Conservation (phyloP, 2,329 filamentous ascomycete genomes). For the Thermoascus crustaceus region DNA sequence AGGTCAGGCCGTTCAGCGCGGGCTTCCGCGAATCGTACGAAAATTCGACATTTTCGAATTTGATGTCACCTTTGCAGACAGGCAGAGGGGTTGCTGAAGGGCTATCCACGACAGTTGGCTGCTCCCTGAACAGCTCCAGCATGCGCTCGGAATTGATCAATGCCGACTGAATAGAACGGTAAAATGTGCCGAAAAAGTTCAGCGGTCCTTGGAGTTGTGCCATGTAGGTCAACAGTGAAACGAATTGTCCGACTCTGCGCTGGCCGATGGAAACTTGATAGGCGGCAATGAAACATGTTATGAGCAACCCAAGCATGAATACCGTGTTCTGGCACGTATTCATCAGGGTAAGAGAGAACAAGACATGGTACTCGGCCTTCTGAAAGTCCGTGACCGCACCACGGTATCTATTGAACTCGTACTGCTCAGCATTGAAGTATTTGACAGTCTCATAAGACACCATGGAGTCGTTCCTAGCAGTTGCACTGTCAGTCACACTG, state of each 20-base stretch:
- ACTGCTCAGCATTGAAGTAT: slow-evolving; percentile 78
- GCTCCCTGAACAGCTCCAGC: slow-evolving; percentile 91
- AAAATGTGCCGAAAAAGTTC: slow-evolving; percentile 91
- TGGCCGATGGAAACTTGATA: slow-evolving; percentile 65
- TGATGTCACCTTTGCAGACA: slow-evolving; percentile 69
- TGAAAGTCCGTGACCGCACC: slow-evolving; percentile 64
- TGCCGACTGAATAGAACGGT: slow-evolving; percentile 87
- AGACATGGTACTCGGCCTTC: slow-evolving; percentile 64
- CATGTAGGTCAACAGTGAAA: slow-evolving; percentile 66
- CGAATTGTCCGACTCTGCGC: slow-evolving; percentile 62
- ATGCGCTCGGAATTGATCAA: slow-evolving; percentile 97
- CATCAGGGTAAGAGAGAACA: slow-evolving; percentile 69
- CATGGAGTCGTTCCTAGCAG: slow-evolving; percentile 75
- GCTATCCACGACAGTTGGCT: slow-evolving; percentile 79
- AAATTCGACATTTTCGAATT: slow-evolving; percentile 83
- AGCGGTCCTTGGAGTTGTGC: slow-evolving; percentile 71
- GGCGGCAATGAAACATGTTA: slow-evolving; percentile 64
- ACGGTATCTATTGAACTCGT: slow-evolving; percentile 67
- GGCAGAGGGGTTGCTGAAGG: slow-evolving; percentile 55
- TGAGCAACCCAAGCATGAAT: slow-evolving; percentile 67
- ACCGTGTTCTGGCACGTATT: slow-evolving; percentile 74
- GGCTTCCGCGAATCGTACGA: slow-evolving; percentile 81
- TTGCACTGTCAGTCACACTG: neutral
- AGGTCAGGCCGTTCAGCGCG: slow-evolving; percentile 73
- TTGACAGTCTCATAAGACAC: slow-evolving; percentile 96